A percentile compares a stretch with the other conserved stretches of the same genome.
Conservation (phyloP, 2,329 filamentous ascomycete species). For the Huntiella moniliformis region DNA sequence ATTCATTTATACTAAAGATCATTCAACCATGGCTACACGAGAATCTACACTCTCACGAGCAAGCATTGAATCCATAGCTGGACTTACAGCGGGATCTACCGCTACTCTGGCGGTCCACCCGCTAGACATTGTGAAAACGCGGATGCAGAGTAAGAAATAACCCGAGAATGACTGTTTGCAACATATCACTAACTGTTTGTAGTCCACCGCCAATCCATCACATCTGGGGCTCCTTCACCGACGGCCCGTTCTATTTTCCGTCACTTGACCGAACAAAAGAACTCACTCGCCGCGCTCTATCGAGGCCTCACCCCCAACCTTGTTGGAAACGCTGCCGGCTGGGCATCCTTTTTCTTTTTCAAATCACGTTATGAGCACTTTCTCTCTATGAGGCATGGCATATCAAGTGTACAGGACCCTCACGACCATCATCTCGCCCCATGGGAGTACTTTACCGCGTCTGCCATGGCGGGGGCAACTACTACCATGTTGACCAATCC, state of each 20-base stretch:
- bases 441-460: conserved; percentile 65
- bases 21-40: too few relatives aligned
- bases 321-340: conserved; percentile 73
- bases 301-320: conserved; percentile 80
- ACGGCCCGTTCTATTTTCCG: conserved; percentile 36
- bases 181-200: too few relatives aligned
- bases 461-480: conserved; percentile 47
- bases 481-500: conserved; percentile 81
- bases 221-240: conserved; percentile 15
- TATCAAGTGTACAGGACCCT: too few relatives aligned
- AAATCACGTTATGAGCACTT: conserved; percentile 35
- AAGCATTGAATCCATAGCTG: conserved; percentile 70
- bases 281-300: conserved; percentile 55
- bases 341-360: conserved; percentile 83
- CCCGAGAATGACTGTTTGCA: too few relatives aligned
- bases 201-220: conserved; percentile 2
- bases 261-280: conserved; percentile 28
- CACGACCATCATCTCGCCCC: conserved; percentile 27
- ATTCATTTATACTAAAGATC: not conserved
- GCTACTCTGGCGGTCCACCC: conserved; percentile 81
- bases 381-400: not conserved
- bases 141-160: conserved; percentile 54
- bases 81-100: conserved; percentile 71
- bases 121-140: conserved; percentile 89
- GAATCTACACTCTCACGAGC: conserved; percentile 28